These are phyloP conservation scores for Exidia glandulosa DNA, from an alignment of 768 basidiomycete species.

Conservation along the genomic window DNA sequence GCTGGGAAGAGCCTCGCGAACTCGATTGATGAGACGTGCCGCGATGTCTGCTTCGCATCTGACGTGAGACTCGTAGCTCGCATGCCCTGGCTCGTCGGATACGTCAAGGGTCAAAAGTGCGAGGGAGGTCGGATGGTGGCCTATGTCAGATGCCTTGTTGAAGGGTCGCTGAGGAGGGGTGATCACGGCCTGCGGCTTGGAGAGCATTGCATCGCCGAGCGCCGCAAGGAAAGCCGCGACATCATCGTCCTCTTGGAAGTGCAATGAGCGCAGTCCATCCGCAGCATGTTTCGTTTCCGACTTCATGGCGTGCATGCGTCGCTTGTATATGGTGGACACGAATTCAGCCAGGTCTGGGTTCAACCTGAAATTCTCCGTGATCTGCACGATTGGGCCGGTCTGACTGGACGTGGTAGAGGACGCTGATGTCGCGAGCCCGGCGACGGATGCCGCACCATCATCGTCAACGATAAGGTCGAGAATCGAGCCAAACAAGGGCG, in stretches of 20 bases:
- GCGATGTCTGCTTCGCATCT: conserved; percentile 37
- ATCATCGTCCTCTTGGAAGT: conserved; percentile 14
- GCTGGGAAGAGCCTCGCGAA: conserved; percentile 27
- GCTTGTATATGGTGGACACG: conserved; percentile 39
- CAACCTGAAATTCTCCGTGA: conserved; percentile 42
- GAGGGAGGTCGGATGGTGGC: conserved; percentile 32
- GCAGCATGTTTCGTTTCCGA: conserved; percentile 35
- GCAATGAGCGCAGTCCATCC: conserved; percentile 24
- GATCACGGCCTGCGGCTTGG: conserved; percentile 22
- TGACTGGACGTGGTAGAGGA: conserved; percentile 14
- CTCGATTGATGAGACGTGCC: conserved; percentile 28
- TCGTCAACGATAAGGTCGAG: conserved; percentile 32
- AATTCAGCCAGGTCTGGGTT: conserved; percentile 45
- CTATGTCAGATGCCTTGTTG: conserved; percentile 2
- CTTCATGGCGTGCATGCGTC: conserved; percentile 25
- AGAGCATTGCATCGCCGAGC: conserved; percentile 34
- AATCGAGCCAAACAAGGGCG: conserved; percentile 36
- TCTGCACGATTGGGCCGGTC: conserved; percentile 32
- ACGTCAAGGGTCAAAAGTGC: conserved; percentile 32
- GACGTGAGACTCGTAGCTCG: conserved; percentile 38
- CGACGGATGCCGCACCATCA: conserved; percentile 7
- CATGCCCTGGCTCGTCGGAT: conserved; percentile 19
- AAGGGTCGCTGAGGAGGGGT: conserved; percentile 6
- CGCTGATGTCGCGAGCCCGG: conserved; percentile 5
- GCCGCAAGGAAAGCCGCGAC: conserved; percentile 29